Percentiles rank a stretch among this genome's conserved stretches.
These are phyloP conservation scores for Blastobotrys elegans DNA, from an alignment of 1,139 yeast genomes.

Conservation along the genomic window DNA sequence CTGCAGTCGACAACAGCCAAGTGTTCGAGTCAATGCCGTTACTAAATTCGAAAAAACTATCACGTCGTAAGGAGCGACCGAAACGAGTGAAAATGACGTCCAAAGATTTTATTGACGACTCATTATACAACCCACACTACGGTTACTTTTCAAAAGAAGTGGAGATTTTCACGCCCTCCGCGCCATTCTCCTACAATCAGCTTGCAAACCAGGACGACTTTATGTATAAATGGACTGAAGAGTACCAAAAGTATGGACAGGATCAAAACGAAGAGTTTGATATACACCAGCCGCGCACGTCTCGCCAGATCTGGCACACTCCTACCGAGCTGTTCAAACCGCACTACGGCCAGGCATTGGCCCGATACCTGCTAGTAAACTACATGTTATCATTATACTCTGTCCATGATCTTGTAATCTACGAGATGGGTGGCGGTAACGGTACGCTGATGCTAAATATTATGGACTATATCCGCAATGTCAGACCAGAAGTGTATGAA, in stretches of 20 bases:
- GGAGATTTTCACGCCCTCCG: conserved; percentile 53
- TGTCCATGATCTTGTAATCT: conserved; percentile 60
- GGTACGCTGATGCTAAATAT: conserved; percentile 81
- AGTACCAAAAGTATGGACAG: conserved; percentile 49
- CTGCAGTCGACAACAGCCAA: conserved; percentile 29
- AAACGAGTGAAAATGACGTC: conserved; percentile 60
- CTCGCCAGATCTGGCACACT: conserved; percentile 80
- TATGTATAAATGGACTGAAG: conserved; percentile 60
- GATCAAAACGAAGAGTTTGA: conserved; percentile 28
- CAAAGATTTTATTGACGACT: conserved; percentile 79
- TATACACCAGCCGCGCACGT: conserved; percentile 14
- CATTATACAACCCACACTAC: conserved; percentile 72
- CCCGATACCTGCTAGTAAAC: conserved; percentile 65
- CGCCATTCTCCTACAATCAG: conserved; percentile 49
- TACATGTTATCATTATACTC: conserved; percentile 65
- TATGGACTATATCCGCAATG: conserved; percentile 56
- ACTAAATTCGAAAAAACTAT: conserved; percentile 45
- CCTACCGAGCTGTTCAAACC: conserved; percentile 82
- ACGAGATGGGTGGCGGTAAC: conserved; percentile 90
- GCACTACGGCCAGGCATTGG: conserved; percentile 78
- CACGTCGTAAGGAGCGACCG: conserved; percentile 50
- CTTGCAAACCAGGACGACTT: conserved; percentile 66
- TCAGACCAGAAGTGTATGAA: conserved; percentile 67
- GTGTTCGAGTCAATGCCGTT: conserved; percentile 44
- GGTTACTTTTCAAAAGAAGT: conserved; percentile 80